phyloP scores from a whole-genome alignment of 2,329 filamentous ascomycete species.

The Conoideocrella luteorostrata region DNA sequence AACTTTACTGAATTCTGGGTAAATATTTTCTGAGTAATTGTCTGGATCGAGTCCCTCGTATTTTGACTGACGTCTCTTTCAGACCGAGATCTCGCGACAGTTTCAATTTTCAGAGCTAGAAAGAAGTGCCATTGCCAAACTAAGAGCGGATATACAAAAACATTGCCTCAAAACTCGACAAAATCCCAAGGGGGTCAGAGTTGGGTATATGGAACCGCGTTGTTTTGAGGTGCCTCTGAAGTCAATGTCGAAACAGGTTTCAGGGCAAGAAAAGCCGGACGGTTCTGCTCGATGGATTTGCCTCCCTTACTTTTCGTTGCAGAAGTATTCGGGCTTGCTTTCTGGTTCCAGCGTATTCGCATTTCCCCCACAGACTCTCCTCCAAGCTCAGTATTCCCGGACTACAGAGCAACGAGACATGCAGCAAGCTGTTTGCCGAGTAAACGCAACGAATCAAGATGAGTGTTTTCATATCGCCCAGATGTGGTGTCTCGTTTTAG shows the following conservation, averaged over 20 bases:
- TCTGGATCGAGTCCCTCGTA: not conserved
- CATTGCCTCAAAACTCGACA: conserved; percentile 29
- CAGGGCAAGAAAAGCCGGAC: conserved; percentile 7
- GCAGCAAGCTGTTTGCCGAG: conserved; percentile 38
- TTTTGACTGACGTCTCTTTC: conserved; percentile 7
- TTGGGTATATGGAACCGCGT: conserved; percentile 35
- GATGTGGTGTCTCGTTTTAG: conserved; percentile 40
- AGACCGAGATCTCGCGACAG: conserved; percentile 30
- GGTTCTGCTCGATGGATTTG: conserved; percentile 33
- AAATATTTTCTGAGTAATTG: conserved; percentile 2
- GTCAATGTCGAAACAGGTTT: conserved; percentile 14
- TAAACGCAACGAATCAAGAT: conserved; percentile 25
- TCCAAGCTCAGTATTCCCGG: conserved; percentile 37
- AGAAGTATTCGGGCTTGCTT: conserved; percentile 34
- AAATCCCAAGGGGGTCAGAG: conserved; percentile 30
- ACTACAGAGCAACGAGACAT: conserved; percentile 34
- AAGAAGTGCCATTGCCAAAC: conserved; percentile 26
- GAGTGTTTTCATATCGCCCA: conserved; percentile 43
- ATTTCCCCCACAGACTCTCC: conserved; percentile 36
- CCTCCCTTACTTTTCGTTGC: conserved; percentile 41
- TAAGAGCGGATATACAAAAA: conserved; percentile 32
- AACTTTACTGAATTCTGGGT: conserved; percentile 38
- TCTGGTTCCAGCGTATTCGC: conserved; percentile 22
- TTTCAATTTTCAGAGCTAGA: conserved; percentile 27
- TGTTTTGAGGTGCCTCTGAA: conserved; percentile 30